phyloP scores from a whole-genome alignment of 2,329 filamentous ascomycete species.

The Cercospora nicotianae region DNA sequence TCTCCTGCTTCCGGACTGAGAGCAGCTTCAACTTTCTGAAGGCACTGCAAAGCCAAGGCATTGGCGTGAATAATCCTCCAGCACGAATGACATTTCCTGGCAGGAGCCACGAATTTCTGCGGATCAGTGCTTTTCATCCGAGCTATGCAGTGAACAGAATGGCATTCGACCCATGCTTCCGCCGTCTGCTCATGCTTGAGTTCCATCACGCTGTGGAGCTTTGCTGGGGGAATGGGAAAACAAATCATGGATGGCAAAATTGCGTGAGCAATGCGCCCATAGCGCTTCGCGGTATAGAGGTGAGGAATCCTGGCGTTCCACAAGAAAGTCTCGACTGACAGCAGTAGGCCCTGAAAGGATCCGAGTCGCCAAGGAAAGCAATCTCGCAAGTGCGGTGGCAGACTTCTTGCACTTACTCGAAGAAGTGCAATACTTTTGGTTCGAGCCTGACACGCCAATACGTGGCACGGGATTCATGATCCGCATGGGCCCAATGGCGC shows the following conservation, averaged over 20 bases:
- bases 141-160: background rate
- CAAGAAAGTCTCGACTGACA: too few species aligned
- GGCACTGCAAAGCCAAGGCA: background rate
- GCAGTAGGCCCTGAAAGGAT: too few species aligned
- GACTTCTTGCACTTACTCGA: too few species aligned
- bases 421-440: too few species aligned
- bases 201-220: background rate
- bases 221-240: background rate
- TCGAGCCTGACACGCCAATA: too few species aligned
- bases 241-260: background rate
- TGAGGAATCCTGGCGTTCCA: too few species aligned
- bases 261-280: background rate
- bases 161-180: background rate
- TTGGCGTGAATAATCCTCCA: background rate
- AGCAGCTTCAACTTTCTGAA: background rate
- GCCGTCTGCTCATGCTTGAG: background rate
- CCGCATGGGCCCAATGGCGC: too few species aligned
- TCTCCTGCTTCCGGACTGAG: background rate
- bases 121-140: background rate
- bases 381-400: too few species aligned
- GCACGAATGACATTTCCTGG: background rate
- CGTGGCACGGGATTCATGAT: too few species aligned
- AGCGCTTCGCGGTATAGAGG: too few species aligned
- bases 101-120: background rate
- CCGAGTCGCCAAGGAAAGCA: too few species aligned